Evolutionary conservation across 2,329 filamentous ascomycete species (phyloP).

Genomic region (Xylaria sp.): DNA sequence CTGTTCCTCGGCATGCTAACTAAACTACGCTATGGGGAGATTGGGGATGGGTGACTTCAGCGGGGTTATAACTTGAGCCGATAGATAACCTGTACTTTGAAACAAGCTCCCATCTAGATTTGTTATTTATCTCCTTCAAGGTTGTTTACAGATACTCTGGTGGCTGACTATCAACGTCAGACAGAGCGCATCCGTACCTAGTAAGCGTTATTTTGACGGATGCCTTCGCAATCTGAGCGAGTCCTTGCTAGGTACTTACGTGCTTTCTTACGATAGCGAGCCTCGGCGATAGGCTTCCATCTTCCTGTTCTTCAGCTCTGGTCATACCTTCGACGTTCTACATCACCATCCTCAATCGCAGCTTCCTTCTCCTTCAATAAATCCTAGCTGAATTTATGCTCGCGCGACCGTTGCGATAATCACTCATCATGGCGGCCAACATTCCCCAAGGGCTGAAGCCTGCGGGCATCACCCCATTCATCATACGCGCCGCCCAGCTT

Average conservation of each 20-base stretch:
- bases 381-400: not conserved
- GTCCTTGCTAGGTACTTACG: constrained; percentile 4
- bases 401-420: not conserved
- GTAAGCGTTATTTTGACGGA: not conserved
- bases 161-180: not conserved
- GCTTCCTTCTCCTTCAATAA: not conserved
- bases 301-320: not conserved
- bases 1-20: constrained; percentile 16
- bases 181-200: not conserved
- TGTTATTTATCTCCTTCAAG: not conserved
- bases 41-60: constrained; percentile 37
- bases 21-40: constrained; percentile 11
- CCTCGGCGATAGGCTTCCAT: constrained; percentile 26
- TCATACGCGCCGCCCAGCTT: constrained; percentile 84
- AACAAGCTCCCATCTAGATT: not conserved
- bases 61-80: constrained; percentile 33
- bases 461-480: constrained; percentile 85
- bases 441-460: constrained; percentile 79
- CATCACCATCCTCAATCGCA: not conserved
- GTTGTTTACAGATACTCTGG: not conserved
- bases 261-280: constrained; percentile 9
- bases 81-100: not conserved
- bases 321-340: not conserved
- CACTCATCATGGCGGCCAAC: constrained; percentile 71
- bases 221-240: not conserved